phyloP scores from a whole-genome alignment of 352 stramenopile genomes.

The Plasmopara muralis region DNA sequence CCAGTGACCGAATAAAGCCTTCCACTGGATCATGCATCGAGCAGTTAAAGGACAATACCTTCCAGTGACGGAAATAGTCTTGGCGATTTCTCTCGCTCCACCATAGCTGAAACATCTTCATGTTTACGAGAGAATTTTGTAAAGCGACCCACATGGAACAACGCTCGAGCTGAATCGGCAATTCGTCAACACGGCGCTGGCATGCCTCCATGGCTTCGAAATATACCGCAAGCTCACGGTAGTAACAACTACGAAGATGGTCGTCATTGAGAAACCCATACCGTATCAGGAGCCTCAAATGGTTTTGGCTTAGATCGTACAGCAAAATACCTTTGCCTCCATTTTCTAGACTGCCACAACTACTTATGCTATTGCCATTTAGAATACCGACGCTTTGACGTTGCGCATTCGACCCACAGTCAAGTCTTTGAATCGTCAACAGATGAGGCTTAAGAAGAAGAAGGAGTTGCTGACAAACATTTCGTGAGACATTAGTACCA shows the following conservation, averaged over 20 bases:
- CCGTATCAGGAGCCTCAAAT: conserved; percentile 54
- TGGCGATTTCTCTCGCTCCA: conserved; percentile 74
- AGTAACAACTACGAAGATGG: conserved; percentile 59
- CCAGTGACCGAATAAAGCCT: too few relatives aligned
- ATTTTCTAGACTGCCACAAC: conserved; percentile 16
- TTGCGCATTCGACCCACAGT: conserved; percentile 2
- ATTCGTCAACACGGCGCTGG: conserved; percentile 69
- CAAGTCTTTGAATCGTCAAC: conserved; percentile 27
- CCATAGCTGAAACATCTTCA: conserved; percentile 85
- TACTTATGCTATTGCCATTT: conserved; percentile 1
- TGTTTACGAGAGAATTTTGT: conserved; percentile 67
- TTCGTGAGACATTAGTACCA: conserved; percentile 36
- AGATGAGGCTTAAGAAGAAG: conserved; percentile 50
- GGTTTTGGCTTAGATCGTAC: conserved; percentile 75
- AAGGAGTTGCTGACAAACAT: conserved; percentile 39
- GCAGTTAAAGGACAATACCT: too few relatives aligned
- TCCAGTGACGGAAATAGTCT: conserved; percentile 28
- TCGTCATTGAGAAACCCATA: conserved; percentile 71
- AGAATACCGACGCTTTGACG: not conserved
- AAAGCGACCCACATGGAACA: conserved; percentile 61
- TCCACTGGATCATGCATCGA: too few relatives aligned
- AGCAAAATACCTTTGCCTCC: conserved; percentile 33
- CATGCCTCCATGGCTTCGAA: conserved; percentile 65
- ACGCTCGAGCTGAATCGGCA: conserved; percentile 73
- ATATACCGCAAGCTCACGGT: conserved; percentile 63